Evolutionary conservation across 805 yeast genomes (phyloP).

Genomic region (Ogataea paradorogensis): DNA sequence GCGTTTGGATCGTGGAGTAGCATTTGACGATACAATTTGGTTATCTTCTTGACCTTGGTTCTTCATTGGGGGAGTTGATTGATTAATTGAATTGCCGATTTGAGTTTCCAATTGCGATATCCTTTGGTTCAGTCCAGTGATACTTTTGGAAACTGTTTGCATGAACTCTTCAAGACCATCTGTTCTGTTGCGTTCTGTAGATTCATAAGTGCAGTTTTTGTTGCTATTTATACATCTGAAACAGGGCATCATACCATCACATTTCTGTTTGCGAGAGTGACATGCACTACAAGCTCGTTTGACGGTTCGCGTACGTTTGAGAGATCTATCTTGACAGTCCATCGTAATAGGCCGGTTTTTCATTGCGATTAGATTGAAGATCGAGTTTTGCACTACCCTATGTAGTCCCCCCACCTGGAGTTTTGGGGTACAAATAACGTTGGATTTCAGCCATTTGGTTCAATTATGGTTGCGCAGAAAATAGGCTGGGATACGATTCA

Average conservation of each 20-base stretch:
- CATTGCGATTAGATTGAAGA: neutral
- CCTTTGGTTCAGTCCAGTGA: neutral
- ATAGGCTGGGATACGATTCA: slow-evolving; percentile 38
- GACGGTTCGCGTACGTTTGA: neutral
- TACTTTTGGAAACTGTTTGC: neutral
- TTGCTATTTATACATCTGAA: slow-evolving; percentile 1
- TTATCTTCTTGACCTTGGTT: neutral
- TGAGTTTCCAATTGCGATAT: slow-evolving; percentile 1
- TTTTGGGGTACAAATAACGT: neutral
- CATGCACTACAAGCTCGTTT: slow-evolving; percentile 5
- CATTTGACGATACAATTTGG: neutral
- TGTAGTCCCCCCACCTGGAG: neutral
- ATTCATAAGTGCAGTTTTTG: slow-evolving; percentile 1
- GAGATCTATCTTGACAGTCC: neutral
- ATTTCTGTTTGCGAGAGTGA: slow-evolving; percentile 8
- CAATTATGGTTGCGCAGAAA: slow-evolving; percentile 26
- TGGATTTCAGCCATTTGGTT: neutral
- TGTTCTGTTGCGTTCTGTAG: neutral
- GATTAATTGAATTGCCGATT: neutral
- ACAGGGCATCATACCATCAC: slow-evolving; percentile 8
- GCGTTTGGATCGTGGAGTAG: slow-evolving; percentile 2
- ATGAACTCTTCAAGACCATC: slow-evolving; percentile 1
- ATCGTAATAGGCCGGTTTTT: neutral
- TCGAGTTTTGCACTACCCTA: neutral
- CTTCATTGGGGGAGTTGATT: neutral